Base-by-base conservation (phyloP, 2,329 filamentous ascomycete genomes). In the Chaetomiaceae sp. region DNA sequence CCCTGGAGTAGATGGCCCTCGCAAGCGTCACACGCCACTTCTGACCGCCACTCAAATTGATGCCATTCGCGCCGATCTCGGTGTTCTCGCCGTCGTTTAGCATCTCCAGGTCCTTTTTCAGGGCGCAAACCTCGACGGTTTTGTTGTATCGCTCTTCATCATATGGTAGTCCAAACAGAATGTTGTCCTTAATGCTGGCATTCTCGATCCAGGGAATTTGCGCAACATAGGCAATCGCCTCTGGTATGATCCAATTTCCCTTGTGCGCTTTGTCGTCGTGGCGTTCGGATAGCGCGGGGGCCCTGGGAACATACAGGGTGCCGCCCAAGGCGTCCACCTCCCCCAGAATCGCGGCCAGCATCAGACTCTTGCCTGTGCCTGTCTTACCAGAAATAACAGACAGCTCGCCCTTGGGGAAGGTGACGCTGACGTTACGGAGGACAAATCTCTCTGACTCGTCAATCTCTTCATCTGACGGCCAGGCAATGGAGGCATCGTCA, bases 121-220 rank as follows among this genome's bases (percentile, higher is more conserved):
- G 66, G 0, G 87, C 87, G 56, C 88, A 94, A 2, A 85, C 86
- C 32, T 82, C 76, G 7, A 91, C 68, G 0, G 89, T 88, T 61
- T 84, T 81, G 1, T 75, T 71, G 65, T 92, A 94, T 34, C 89
- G 80, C n/a, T 77, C 72, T 53, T 83, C 73, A 50, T 90, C 80
- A 27, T 78, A 79, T 0, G 87, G 87, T 2, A 91, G 72, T 0
- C 87, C 87, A 57, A 92, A 94, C 0, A 89, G 67, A 46, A 94
- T 86, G 61, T 94, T 95, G 40, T 90, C 84, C 51, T 79, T 82
- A 56, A 95, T 84, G 5, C 82, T 87, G 1, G 85, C 86, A 61
- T 91, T 92, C 64, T 92, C 88, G 44, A 94, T 88, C 89, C 88
- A 94, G 0, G 89, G 88, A 7, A 87, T 89, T 64, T 91, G 87